Evolutionary conservation across 75 land plant species (phyloP), one percentile per base, ranked within the genome.

Genomic region (Selaginella moellendorffii): DNA sequence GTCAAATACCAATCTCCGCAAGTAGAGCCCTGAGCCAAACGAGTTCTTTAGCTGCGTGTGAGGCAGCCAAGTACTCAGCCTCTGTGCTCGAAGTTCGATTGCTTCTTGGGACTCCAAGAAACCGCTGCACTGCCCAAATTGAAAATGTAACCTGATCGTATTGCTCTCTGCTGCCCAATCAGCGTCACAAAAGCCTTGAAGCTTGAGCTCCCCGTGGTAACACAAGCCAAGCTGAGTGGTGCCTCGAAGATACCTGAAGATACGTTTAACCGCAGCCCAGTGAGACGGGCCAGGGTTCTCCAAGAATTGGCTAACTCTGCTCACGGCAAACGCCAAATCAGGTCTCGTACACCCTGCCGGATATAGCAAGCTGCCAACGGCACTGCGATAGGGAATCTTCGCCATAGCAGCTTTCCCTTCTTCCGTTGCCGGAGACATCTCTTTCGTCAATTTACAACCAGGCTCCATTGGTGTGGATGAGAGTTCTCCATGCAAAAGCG

Each of bases 371-470:
- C 51, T 10, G 51, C 51, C 51, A 46, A 46, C 18, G 18, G 18
- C 51, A 46, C 51, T 46, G 51, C 51, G 51, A 18, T 46, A 46
- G 51, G 51, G 51, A 46, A 46, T 46, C 14, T 46, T 46, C 14
- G 51, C 51, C 51, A 46, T 46, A 18, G 51, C 51, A 46, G 51
- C 51, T n/a, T n/a, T n/a, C n/a, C n/a, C n/a, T n/a, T n/a, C n/a
- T n/a, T n/a, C n/a, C n/a, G n/a, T n/a, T n/a, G n/a, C n/a, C n/a
- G n/a, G n/a, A n/a, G n/a, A n/a, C n/a, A n/a, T n/a, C n/a, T n/a
- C n/a, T n/a, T n/a, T n/a, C n/a, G n/a, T n/a, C n/a, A n/a, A n/a
- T n/a, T n/a, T n/a, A n/a, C n/a, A n/a, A n/a, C n/a, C n/a, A n/a
- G n/a, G n/a, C n/a, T n/a, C n/a, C n/a, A n/a, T n/a, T n/a, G n/a